phyloP scores from a whole-genome alignment of 2,329 filamentous ascomycete genomes.

The Penicillium palitans region DNA sequence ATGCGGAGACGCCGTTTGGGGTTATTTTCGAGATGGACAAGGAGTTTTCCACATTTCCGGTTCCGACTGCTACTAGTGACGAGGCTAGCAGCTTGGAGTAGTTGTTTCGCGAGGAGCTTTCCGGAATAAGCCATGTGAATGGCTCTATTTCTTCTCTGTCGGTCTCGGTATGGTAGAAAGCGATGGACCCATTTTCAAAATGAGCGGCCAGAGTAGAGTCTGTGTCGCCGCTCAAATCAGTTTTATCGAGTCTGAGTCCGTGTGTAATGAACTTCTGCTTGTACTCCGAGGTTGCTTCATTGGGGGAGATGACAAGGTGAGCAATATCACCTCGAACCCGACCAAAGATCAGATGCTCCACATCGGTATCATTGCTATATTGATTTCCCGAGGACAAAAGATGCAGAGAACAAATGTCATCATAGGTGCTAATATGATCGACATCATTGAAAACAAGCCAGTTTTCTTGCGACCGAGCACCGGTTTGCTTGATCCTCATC shows the following conservation, averaged over 20 bases:
- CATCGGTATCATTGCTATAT: constrained; percentile 37
- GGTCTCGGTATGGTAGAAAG: constrained; percentile 47
- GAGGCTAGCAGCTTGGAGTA: constrained; percentile 56
- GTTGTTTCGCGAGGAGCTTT: constrained; percentile 41
- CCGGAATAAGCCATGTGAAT: constrained; percentile 32
- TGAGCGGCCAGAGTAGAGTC: constrained; percentile 53
- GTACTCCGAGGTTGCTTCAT: constrained; percentile 31
- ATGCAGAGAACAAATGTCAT: constrained; percentile 61
- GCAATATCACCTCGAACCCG: constrained; percentile 57
- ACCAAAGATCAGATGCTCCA: constrained; percentile 55
- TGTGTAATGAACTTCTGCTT: constrained; percentile 48
- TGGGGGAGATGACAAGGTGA: constrained; percentile 38
- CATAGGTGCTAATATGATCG: constrained; percentile 52
- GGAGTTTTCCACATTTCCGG: constrained; percentile 44
- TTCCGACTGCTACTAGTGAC: constrained; percentile 53
- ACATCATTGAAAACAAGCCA: constrained; percentile 57
- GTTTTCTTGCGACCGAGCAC: constrained; percentile 31
- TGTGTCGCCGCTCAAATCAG: constrained; percentile 46
- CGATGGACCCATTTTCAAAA: constrained; percentile 50
- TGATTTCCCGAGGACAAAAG: constrained; percentile 47
- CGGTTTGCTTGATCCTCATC: constrained; percentile 51
- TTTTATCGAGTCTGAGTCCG: constrained; percentile 48
- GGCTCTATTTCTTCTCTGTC: constrained; percentile 38
- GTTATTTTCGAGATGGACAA: constrained; percentile 55
- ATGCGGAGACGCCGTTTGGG: constrained; percentile 43